Percentiles rank a stretch among this genome's conserved stretches.
Evolutionary conservation across 768 basidiomycete species (phyloP).

Genomic region (Boletus reticuloceps): DNA sequence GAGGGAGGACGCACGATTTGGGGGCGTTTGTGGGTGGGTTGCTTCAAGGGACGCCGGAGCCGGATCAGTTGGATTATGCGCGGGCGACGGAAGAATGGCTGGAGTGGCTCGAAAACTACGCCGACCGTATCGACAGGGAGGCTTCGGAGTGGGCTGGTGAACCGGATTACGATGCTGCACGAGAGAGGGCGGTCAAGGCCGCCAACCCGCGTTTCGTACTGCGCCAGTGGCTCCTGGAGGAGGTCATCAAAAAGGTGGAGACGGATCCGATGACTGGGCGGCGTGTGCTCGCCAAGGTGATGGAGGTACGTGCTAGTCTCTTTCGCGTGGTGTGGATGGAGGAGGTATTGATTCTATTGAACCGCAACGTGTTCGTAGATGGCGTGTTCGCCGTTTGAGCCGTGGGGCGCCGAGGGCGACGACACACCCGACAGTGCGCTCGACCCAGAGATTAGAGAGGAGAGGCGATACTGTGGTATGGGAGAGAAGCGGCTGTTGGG

Average conservation of each 20-base stretch:
- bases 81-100: slow-evolving; percentile 52
- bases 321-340: not conserved
- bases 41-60: slow-evolving; percentile 47
- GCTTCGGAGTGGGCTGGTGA: slow-evolving; percentile 42
- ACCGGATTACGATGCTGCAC: slow-evolving; percentile 41
- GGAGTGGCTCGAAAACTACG: slow-evolving; percentile 64
- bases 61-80: slow-evolving; percentile 41
- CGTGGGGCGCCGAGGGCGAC: slow-evolving; percentile 79
- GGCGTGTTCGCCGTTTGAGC: slow-evolving; percentile 80
- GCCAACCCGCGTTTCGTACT: slow-evolving; percentile 91
- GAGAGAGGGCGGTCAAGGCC: slow-evolving; percentile 47
- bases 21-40: slow-evolving; percentile 44
- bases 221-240: slow-evolving; percentile 95
- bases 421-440: slow-evolving; percentile 44
- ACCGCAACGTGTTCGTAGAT: slow-evolving; percentile 49
- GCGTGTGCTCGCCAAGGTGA: slow-evolving; percentile 71
- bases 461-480: slow-evolving; percentile 72
- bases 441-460: slow-evolving; percentile 50
- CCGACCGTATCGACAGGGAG: slow-evolving; percentile 55
- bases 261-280: slow-evolving; percentile 60
- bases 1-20: slow-evolving; percentile 20
- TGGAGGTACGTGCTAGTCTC: slow-evolving; percentile 53
- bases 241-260: slow-evolving; percentile 79
- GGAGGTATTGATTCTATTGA: not conserved
- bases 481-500: slow-evolving; percentile 77